Conservation (phyloP, 495 filamentous ascomycete species). For the Neurospora sp. region DNA sequence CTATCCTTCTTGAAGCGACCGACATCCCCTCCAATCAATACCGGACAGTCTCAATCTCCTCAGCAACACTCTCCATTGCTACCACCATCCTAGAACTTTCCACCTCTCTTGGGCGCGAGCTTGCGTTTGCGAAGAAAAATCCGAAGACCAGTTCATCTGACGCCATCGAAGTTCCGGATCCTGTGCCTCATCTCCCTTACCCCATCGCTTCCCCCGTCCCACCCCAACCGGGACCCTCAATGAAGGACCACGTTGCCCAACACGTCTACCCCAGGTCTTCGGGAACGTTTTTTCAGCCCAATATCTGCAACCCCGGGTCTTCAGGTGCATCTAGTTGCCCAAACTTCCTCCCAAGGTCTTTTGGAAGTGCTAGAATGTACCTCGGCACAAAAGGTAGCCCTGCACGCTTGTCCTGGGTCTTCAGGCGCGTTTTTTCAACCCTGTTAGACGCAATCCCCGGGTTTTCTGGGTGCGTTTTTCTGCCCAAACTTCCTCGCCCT, state of each 20-base stretch:
- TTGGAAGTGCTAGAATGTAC: not conserved
- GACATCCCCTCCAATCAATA: not conserved
- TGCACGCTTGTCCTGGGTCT: too few relatives aligned
- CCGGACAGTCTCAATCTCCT: not conserved
- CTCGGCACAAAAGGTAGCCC: too few relatives aligned
- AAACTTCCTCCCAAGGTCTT: not conserved
- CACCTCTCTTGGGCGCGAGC: not conserved
- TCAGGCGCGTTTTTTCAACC: too few relatives aligned
- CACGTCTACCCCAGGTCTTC: not conserved
- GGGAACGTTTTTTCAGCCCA: not conserved
- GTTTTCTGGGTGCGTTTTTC: too few relatives aligned
- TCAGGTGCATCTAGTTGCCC: too few relatives aligned
- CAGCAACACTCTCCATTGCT: not conserved
- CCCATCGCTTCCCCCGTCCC: not conserved
- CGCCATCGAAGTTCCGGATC: not conserved
- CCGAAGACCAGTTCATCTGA: not conserved
- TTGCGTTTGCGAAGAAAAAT: not conserved
- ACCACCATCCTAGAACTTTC: not conserved
- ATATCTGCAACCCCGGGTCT: too few relatives aligned
- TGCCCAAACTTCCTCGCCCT: not conserved
- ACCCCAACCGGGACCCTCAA: not conserved
- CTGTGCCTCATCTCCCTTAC: not conserved
- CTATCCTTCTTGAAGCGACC: constrained; percentile 42
- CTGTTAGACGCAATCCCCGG: too few relatives aligned
- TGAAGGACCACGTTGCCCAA: not conserved